Evolutionary conservation across 2,329 filamentous ascomycete genomes (phyloP), one percentile per base, ranked within the genome.

Genomic region (Stromatinia cepivora): DNA sequence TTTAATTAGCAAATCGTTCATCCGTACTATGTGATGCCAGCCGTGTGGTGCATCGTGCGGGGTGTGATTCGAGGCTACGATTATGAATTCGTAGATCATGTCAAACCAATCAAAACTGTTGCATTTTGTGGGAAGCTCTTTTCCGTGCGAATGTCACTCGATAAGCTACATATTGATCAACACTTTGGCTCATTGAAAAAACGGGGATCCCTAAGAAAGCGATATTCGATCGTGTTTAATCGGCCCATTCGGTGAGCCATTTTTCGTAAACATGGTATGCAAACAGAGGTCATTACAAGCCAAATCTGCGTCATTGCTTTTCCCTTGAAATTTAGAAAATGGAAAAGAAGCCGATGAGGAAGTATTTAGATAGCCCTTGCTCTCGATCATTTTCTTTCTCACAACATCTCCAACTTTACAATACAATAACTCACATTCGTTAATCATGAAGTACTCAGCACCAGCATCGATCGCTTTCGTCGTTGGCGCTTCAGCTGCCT

Each of bases 371-470:
- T 22, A 39, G n/a, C 62, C 42, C 6, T 54, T 31, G 34, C 13
- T 45, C 22, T 11, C 59, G 20, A 45, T 20, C 45, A 8, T 7
- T 20, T 4, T 22, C 4, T 20, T 36, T 17, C n/a, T 22, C 22
- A 6, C 17, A 42, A 28, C 22, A 54, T 54, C 62, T 17, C 42
- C n/a, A 4, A 39, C 8, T 8, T 28, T n/a, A 39, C 42, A 42
- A 54, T 31, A 39, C n/a, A 54, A n/a, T 31, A 31, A 42, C n/a
- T 67, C 15, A 22, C n/a, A 52, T 25, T 59, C 53, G 31, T 59
- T 59, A n/a, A 67, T 48, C 22, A 67, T 67, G 42, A 67, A 50
- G 53, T 67, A 59, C 42, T 67, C 54, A 8, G 25, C 34, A 65
- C 17, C 34, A 59, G 53, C 54, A 39, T 66, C 64, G 15, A 13